Base-by-base conservation (phyloP, 768 basidiomycete species). In the Leccinum fibrillosum region DNA sequence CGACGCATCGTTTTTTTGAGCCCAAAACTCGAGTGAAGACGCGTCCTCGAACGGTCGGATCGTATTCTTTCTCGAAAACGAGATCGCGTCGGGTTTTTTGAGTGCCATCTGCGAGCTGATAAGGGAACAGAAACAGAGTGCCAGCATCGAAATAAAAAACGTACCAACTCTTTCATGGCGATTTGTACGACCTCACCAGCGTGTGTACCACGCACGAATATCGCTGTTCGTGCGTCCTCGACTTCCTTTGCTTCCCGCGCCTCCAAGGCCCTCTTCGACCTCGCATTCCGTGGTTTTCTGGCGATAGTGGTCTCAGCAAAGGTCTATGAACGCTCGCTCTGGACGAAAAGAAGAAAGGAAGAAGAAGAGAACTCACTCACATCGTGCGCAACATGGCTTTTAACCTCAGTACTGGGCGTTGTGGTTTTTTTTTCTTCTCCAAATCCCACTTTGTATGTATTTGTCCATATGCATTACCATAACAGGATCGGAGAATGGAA, bases 211-310 rank as follows among this genome's bases (percentile, higher is more conserved):
- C 88, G 84, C 25, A 97, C 93, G 71, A 99, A 96, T 57, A 99
- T 82, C 11, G 88, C 88, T 21, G 87, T 93, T 64, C 94, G 86
- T 35, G 85, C 80, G 69, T 92, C 93, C 74, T 95, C 94, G 55
- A 96, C 80, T 64, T 94, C 87, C 69, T 96, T 95, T 1, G 97
- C 85, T 66, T 89, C 89, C 11, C 94, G 83, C 35, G 89, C 90
- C 30, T 91, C 90, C 64, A 95, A 66, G 0, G 84, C 95, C 59
- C 97, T 82, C 75, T 98, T 99, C 13, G 90, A 90, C 35, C 96
- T 85, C 6, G 97, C 95, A 81, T 96, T 98, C 80, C 90, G 92
- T 21, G 97, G 93, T 78, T 96, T 98, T 67, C 87, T 89, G 54
- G 4, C 8, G 21, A 23, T 12, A n/a, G 15, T 2, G 4, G 32